A percentile compares a stretch with the other conserved stretches of the same genome.
phyloP scores from a whole-genome alignment of 2,329 filamentous ascomycete genomes.

The Nothomitra cinnamomea region DNA sequence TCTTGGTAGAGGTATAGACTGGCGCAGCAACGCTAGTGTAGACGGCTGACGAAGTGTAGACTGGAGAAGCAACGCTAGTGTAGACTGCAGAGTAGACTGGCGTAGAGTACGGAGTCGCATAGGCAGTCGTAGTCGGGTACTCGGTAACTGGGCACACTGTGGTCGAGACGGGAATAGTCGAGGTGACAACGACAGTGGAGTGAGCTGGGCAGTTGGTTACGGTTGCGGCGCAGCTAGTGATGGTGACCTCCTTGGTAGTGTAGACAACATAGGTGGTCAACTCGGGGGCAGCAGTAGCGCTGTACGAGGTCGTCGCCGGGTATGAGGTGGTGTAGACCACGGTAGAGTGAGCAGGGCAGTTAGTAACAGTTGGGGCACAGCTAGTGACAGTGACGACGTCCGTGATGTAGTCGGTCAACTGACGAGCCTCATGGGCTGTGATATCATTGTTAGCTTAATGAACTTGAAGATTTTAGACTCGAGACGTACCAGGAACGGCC shows the following conservation, averaged over 20 bases:
- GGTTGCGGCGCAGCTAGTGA: constrained; percentile 23
- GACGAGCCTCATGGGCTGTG: constrained; percentile 1
- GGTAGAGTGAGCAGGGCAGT: constrained; percentile 8
- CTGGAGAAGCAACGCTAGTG: neutral
- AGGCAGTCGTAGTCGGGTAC: constrained; percentile 7
- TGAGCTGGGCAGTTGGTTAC: constrained; percentile 23
- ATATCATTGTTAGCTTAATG: neutral
- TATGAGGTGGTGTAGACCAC: neutral
- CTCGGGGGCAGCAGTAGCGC: constrained; percentile 11
- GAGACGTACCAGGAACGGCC: neutral
- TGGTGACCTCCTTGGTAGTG: constrained; percentile 26
- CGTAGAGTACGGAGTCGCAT: neutral
- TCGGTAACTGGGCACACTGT: constrained; percentile 26
- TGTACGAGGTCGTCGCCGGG: neutral
- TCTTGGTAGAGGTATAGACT: neutral
- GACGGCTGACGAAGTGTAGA: neutral
- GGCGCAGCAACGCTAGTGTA: neutral
- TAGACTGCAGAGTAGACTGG: neutral
- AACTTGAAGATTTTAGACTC: neutral
- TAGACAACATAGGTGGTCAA: constrained; percentile 25
- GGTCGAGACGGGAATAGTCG: constrained; percentile 23
- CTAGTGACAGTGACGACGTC: constrained; percentile 11
- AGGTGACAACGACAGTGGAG: constrained; percentile 21
- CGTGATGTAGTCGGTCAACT: constrained; percentile 9
- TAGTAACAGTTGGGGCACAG: constrained; percentile 10